Conservation (phyloP, 202 grass and related monocot species). For the Bolboschoenoplectus hybrid region DNA sequence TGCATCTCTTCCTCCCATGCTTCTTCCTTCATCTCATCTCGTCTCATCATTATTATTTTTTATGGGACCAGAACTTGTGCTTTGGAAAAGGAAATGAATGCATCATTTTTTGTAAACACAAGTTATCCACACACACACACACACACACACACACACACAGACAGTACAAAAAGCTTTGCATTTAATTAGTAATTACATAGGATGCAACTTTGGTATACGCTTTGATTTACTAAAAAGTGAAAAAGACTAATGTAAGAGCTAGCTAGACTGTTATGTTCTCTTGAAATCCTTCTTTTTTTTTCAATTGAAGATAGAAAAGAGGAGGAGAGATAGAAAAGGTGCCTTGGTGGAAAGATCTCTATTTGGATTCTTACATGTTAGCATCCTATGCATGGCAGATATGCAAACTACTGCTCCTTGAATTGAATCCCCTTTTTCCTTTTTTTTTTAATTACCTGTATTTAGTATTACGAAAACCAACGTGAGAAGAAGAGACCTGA, state of each 20-base stretch:
- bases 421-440: neutral
- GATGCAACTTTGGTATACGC: slow-evolving; percentile 26
- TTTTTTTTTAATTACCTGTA: neutral
- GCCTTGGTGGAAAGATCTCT: slow-evolving; percentile 19
- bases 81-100: slow-evolving; percentile 26
- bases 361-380: slow-evolving; percentile 20
- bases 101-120: neutral
- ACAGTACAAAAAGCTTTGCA: slow-evolving; percentile 22
- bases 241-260: slow-evolving; percentile 8
- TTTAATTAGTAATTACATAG: neutral
- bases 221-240: slow-evolving; percentile 18
- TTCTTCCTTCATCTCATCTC: slow-evolving; percentile 3
- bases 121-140: slow-evolving; percentile 4
- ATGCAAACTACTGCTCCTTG: neutral
- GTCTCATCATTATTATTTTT: slow-evolving; percentile 9
- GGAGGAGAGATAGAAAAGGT: neutral
- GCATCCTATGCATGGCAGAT: slow-evolving; percentile 35
- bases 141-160: neutral
- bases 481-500: neutral
- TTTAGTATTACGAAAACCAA: neutral
- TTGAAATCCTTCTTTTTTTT: slow-evolving; percentile 22
- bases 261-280: neutral
- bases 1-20: slow-evolving; percentile 13
- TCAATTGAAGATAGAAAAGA: neutral
- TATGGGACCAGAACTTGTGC: slow-evolving; percentile 16